A percentile compares a stretch with the other conserved stretches of the same genome.
These are phyloP conservation scores for Panellus pusillus DNA, from an alignment of 768 basidiomycete genomes.

Conservation along the genomic window DNA sequence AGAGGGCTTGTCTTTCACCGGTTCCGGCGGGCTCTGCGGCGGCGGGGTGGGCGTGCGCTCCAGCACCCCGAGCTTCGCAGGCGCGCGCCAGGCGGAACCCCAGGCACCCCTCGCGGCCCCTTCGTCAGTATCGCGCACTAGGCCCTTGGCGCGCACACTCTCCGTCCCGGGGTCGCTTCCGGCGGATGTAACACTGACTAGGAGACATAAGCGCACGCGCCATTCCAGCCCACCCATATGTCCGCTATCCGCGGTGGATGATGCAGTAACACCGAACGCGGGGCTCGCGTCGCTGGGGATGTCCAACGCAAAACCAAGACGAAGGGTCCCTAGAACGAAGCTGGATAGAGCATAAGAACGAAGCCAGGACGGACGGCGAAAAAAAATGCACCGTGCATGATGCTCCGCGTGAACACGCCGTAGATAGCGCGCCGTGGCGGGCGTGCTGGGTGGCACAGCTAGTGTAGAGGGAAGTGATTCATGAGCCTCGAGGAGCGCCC, in stretches of 20 bases:
- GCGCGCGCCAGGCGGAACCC: conserved; percentile 68
- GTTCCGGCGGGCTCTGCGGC: conserved; percentile 21
- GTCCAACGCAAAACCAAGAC: conserved; percentile 85
- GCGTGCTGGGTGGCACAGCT: conserved; percentile 40
- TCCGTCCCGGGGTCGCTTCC: conserved; percentile 45
- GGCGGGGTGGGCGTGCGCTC: conserved; percentile 19
- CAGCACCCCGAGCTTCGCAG: conserved; percentile 49
- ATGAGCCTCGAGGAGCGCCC: conserved; percentile 85
- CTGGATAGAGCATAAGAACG: not conserved
- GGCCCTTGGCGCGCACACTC: conserved; percentile 52
- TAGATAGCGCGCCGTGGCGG: conserved; percentile 44
- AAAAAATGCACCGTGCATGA: conserved; percentile 49
- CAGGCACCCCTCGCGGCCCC: conserved; percentile 53
- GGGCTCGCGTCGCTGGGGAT: conserved; percentile 93
- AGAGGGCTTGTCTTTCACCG: conserved; percentile 30
- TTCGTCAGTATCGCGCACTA: conserved; percentile 51
- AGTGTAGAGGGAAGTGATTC: conserved; percentile 74
- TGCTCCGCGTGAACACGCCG: conserved; percentile 85
- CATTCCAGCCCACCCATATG: conserved; percentile 79
- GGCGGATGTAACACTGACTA: conserved; percentile 71
- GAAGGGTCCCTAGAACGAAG: conserved; percentile 67
- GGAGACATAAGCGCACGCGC: conserved; percentile 82
- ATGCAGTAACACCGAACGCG: conserved; percentile 68
- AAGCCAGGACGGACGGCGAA: not conserved
- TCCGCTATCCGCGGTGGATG: conserved; percentile 29